Base-by-base conservation (phyloP, 75 land plant genomes). In the Cryptomeria japonica region DNA sequence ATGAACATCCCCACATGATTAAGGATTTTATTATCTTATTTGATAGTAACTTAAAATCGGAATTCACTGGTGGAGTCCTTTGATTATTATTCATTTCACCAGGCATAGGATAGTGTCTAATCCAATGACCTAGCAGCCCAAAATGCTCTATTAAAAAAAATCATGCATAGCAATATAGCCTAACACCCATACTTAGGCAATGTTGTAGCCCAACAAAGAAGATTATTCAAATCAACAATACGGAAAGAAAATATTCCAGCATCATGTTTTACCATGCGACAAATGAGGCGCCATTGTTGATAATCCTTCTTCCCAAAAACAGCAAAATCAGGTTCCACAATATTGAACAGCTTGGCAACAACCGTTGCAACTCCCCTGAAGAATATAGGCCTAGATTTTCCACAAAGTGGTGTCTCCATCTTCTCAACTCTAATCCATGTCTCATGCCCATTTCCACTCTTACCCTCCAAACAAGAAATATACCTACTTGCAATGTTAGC, bases 231-330 rank as follows among this genome's bases (percentile, higher is more conserved):
- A 51, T 47, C 1, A 22, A 58, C 22, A 22, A 19, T 5, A 58
- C 64, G 16, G 22, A 22, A 19, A n/a, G 5, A 22, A 58, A 5
- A 4, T 0, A 5, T 22, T 49, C 25, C 7, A 22, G 64, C 64
- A 58, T 19, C 64, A 58, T 58, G 28, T 58, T 86, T 85, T 89
- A 97, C 99, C 99, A 98, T 98, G 41, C 96, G 90, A 36, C 92
- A 89, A 78, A 98, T 92, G 80, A 98, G 84, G 2, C 96, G 92
- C 96, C 95, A 97, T 87, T 98, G 99, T 79, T 98, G 99, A 88
- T 97, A 98, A 89, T 98, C 99, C 93, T 98, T 98, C 96, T 98
- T 98, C 64, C 99, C 99, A 89, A 98, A 98, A 49, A 98, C 86
- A 31, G 99, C 99, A 80, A 97, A 89, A 93, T 97, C 99, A 49